Percentiles rank a stretch among this genome's conserved stretches.
phyloP scores from a whole-genome alignment of 1,139 yeast species.

The Eremothecium sinecaudum region DNA sequence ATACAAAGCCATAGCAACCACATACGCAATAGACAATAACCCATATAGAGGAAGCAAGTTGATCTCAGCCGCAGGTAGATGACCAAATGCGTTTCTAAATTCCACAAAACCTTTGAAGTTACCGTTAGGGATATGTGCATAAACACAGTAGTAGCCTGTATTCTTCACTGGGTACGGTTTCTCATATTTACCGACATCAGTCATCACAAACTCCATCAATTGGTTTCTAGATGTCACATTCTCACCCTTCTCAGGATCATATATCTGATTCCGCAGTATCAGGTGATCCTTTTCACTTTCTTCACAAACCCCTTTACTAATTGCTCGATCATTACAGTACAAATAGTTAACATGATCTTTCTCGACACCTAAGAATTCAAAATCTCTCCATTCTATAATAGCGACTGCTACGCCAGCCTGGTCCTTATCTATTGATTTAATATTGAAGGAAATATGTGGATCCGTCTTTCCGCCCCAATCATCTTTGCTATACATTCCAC shows the following conservation, averaged over 20 bases:
- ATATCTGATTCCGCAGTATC: conserved; percentile 37
- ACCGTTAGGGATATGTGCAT: conserved; percentile 31
- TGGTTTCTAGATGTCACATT: conserved; percentile 38
- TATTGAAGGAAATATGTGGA: conserved; percentile 51
- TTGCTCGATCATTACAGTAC: conserved; percentile 69
- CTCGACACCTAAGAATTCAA: conserved; percentile 52
- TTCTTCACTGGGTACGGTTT: conserved; percentile 53
- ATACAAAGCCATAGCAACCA: conserved; percentile 70
- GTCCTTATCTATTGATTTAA: conserved; percentile 33
- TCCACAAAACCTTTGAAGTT: conserved; percentile 57
- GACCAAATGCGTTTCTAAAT: conserved; percentile 87
- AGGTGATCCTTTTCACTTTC: conserved; percentile 50
- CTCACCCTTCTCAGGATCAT: conserved; percentile 30
- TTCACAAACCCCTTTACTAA: conserved; percentile 48
- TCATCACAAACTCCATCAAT: conserved; percentile 48
- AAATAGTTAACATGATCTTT: conserved; percentile 38
- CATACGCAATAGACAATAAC: conserved; percentile 71
- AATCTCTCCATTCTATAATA: conserved; percentile 76
- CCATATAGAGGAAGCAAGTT: conserved; percentile 90
- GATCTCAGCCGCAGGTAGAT: conserved; percentile 78
- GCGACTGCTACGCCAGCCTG: conserved; percentile 51
- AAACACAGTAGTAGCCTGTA: conserved; percentile 89
- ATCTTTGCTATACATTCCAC: conserved; percentile 79
- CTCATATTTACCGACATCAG: conserved; percentile 50
- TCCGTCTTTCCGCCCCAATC: conserved; percentile 77